Conservation (phyloP, 306 rosid genomes). For the Trifolium fragiferum region DNA sequence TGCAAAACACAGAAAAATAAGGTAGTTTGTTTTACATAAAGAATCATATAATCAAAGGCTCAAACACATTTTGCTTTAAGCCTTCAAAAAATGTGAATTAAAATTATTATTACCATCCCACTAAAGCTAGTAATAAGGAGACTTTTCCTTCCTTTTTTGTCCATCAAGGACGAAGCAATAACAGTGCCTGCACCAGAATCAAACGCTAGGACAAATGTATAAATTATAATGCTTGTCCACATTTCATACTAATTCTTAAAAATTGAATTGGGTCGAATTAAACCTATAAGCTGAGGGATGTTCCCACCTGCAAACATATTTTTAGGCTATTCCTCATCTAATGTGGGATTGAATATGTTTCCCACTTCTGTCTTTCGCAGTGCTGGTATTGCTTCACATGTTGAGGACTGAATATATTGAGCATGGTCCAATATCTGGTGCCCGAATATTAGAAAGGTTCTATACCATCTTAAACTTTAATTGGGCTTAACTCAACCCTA, state of each 20-base stretch:
- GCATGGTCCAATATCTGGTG: no score
- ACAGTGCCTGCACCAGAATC: constrained; percentile 67
- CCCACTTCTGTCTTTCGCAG: no score
- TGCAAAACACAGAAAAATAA: constrained; percentile 36
- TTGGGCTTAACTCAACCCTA: no score
- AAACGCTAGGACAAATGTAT: constrained; percentile 25
- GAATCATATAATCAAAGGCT: neutral
- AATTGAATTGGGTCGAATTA: no score
- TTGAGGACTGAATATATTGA: no score
- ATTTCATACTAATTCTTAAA: neutral
- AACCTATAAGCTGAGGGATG: no score
- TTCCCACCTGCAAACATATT: no score
- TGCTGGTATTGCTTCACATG: no score
- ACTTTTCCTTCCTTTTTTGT: constrained; percentile 82
- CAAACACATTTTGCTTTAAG: neutral
- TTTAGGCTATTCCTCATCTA: no score
- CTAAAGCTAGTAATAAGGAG: constrained; percentile 85
- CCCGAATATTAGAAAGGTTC: no score
- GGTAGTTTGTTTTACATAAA: neutral
- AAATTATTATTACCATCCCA: constrained; percentile 77
- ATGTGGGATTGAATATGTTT: no score
- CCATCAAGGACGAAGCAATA: constrained; percentile 94
- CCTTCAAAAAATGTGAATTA: constrained; percentile 7
- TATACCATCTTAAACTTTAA: no score
- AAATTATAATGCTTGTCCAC: neutral